Evolutionary conservation across 768 basidiomycete species (phyloP).

Genomic region (Candolleomyces aberdarensis): DNA sequence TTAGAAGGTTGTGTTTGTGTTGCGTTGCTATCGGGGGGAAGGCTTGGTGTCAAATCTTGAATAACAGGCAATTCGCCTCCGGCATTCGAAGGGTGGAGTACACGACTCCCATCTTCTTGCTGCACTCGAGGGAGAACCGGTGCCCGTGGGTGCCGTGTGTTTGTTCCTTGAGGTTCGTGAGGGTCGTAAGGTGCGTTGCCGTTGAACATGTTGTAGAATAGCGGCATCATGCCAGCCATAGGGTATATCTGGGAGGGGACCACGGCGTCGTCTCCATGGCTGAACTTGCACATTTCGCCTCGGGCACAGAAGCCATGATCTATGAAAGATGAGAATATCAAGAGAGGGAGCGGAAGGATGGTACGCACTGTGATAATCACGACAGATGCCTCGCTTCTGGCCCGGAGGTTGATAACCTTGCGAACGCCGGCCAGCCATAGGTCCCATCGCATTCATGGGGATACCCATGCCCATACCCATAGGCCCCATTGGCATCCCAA

Average conservation of each 20-base stretch:
- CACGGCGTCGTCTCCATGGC: slow-evolving; percentile 87
- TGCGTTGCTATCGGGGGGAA: slow-evolving; percentile 27
- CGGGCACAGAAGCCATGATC: slow-evolving; percentile 91
- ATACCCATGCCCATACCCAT: slow-evolving; percentile 31
- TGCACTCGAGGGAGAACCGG: slow-evolving; percentile 55
- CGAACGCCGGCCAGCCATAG: slow-evolving; percentile 42
- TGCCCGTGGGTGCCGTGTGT: slow-evolving; percentile 48
- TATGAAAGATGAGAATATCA: slow-evolving; percentile 25
- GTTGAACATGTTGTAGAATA: slow-evolving; percentile 21
- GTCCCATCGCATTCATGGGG: slow-evolving; percentile 22
- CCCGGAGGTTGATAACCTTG: slow-evolving; percentile 70
- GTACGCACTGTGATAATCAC: slow-evolving; percentile 86
- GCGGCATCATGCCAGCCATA: slow-evolving; percentile 53
- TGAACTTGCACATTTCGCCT: slow-evolving; percentile 86
- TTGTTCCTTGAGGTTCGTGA: slow-evolving; percentile 53
- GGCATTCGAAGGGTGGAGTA: slow-evolving; percentile 33
- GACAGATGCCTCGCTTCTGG: slow-evolving; percentile 75
- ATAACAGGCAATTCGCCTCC: slow-evolving; percentile 81
- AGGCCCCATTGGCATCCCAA: slow-evolving; percentile 23
- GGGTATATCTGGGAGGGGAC: slow-evolving; percentile 68
- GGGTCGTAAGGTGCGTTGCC: slow-evolving; percentile 64
- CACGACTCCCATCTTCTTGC: slow-evolving; percentile 47
- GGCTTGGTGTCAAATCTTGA: slow-evolving; percentile 72
- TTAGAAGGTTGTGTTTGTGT: slow-evolving; percentile 18
- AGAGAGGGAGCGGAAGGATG: slow-evolving; percentile 1